Conservation (phyloP, 2,329 filamentous ascomycete species). For the Trichoderma aggressivum region DNA sequence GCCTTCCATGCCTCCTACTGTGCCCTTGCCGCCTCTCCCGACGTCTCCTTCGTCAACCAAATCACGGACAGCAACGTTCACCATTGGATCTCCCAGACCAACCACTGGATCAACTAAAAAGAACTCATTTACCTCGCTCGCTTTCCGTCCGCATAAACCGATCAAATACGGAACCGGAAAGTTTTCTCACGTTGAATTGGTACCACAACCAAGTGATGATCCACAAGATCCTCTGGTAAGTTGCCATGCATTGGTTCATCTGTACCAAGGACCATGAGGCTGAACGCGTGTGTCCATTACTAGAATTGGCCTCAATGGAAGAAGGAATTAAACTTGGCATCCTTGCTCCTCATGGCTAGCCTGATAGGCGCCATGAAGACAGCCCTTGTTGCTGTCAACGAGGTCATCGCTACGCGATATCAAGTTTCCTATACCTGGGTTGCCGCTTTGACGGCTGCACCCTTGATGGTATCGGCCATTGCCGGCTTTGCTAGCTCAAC, state of each 20-base stretch:
- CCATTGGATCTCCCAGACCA: not conserved
- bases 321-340: conserved; percentile 47
- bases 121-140: conserved; percentile 19
- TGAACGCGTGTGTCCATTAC: not conserved
- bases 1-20: conserved; percentile 13
- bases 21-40: conserved; percentile 15
- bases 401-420: conserved; percentile 41
- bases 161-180: conserved; percentile 49
- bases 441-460: conserved; percentile 50
- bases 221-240: conserved; percentile 52
- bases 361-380: conserved; percentile 53
- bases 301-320: conserved; percentile 57
- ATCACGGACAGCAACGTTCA: conserved; percentile 9
- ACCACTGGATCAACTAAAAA: conserved; percentile 9
- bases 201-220: conserved; percentile 55
- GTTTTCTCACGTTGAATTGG: conserved; percentile 43
- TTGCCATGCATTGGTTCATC: not conserved
- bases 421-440: conserved; percentile 46
- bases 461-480: conserved; percentile 48
- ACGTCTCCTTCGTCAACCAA: not conserved
- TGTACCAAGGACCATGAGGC: not conserved
- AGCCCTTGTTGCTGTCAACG: conserved; percentile 48
- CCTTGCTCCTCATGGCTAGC: conserved; percentile 46
- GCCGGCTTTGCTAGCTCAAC: conserved; percentile 43
- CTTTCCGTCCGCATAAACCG: conserved; percentile 26